A percentile compares a stretch with the other conserved stretches of the same genome.
Conservation (phyloP, 2,329 filamentous ascomycete species). For the Talaromyces amestolkiae region DNA sequence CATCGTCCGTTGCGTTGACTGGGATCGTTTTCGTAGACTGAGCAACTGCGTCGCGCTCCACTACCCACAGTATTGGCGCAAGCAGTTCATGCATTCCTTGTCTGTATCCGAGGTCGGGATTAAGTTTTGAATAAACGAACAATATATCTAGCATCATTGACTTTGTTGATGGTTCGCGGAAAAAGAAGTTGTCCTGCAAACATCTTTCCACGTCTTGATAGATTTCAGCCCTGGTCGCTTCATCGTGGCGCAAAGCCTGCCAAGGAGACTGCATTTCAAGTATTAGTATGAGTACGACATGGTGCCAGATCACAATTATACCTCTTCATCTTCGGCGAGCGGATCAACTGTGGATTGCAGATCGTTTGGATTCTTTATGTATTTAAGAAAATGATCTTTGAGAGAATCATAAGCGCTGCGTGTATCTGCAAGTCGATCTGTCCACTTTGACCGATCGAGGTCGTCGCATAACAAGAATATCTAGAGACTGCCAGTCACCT, state of each 20-base stretch:
- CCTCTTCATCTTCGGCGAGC: slow-evolving; percentile 74
- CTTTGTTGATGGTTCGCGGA: slow-evolving; percentile 76
- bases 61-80: slow-evolving; percentile 80
- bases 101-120: slow-evolving; percentile 84
- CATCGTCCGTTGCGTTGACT: slow-evolving; percentile 36
- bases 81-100: slow-evolving; percentile 98
- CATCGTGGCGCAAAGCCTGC: slow-evolving; percentile 81
- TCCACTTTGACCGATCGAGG: slow-evolving; percentile 66
- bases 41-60: slow-evolving; percentile 77
- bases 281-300: not conserved
- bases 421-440: slow-evolving; percentile 62
- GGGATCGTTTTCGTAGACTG: slow-evolving; percentile 34
- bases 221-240: slow-evolving; percentile 81
- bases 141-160: slow-evolving; percentile 80
- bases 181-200: slow-evolving; percentile 86
- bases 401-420: slow-evolving; percentile 72
- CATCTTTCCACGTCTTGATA: slow-evolving; percentile 88
- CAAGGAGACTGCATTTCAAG: slow-evolving; percentile 69
- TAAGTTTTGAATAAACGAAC: slow-evolving; percentile 91
- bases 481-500: slow-evolving; percentile 43
- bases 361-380: slow-evolving; percentile 80
- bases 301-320: slow-evolving; percentile 47
- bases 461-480: slow-evolving; percentile 76
- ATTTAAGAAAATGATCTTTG: slow-evolving; percentile 72
- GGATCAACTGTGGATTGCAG: slow-evolving; percentile 75